Evolutionary conservation across 2,329 filamentous ascomycete genomes (phyloP), one percentile per base, ranked within the genome.

Genomic region (Hymenoscyphus infarciens): DNA sequence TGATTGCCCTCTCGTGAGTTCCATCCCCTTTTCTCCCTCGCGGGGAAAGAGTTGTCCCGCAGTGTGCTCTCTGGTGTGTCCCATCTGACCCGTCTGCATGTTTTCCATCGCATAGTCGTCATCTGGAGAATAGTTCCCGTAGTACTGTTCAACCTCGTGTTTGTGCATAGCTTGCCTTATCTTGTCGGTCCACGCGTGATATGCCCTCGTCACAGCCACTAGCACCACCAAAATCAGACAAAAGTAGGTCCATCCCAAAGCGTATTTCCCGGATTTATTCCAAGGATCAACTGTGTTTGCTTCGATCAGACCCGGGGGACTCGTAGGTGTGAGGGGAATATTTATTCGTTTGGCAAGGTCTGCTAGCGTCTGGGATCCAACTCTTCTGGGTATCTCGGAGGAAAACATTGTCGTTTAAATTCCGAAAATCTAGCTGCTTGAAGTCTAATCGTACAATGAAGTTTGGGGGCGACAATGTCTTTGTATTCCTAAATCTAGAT

Each of bases 141-240:
- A 87, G 70, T 88, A 83, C 70, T 87, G 82, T 72, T 90, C 82
- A 70, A 91, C 82, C 74, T 91, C 87, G 73, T 95, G 88, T 78
- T 96, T 94, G 78, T 95, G 91, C 64, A 95, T 85, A 66, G 92
- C 93, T 69, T 93, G 90, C 68, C 93, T 86, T 68, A 96, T 91
- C 78, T 95, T 96, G 79, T 97, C 93, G 70, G 93, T 92, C 88
- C 92, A 97, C 69, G 89, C 87, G 76, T 97, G 90, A 81, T 93
- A 97, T 73, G 90, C 82, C 68, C 92, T 87, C 73, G 94, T 80
- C 11, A 88, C 71, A 11, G 89, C 78, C 4, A 93, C 87, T 60
- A 85, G 71, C 31, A 83, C 82, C 67, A 93, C 82, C 64, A 97
- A 75, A 58, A 87, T 85, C 57, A 96, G 75, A 59, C 89, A 87